Evolutionary conservation across 179 eudicot genomes (phyloP).

Genomic region (Spinacia oleracea): DNA sequence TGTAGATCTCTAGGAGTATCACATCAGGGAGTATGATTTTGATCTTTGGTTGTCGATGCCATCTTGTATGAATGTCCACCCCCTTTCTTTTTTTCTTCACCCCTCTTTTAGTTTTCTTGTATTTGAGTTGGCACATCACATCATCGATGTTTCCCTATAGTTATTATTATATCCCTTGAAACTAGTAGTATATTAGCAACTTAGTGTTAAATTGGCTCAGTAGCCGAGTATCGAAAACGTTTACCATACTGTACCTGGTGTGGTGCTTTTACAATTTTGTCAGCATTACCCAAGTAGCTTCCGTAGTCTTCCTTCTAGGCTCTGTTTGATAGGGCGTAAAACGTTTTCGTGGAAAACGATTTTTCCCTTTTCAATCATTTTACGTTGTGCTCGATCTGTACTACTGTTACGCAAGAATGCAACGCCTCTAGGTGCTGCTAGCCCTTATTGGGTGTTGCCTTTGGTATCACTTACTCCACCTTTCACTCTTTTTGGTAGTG

Average conservation of each 20-base stretch:
- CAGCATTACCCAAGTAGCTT: too few species aligned
- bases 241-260: slow-evolving; percentile 9
- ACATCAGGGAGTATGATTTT: slow-evolving; percentile 33
- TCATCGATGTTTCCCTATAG: slow-evolving; percentile 27
- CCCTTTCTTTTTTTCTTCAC: background rate
- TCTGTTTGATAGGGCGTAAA: too few species aligned
- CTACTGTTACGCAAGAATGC: background rate
- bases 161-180: slow-evolving; percentile 20
- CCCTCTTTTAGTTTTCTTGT: slow-evolving; percentile 12
- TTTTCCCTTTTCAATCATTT: too few species aligned
- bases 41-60: slow-evolving; percentile 22
- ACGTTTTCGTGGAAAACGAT: too few species aligned
- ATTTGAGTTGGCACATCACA: slow-evolving; percentile 27
- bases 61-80: slow-evolving; percentile 33
- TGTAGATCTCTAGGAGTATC: slow-evolving; percentile 37
- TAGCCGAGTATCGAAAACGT: slow-evolving; percentile 6
- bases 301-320: too few species aligned
- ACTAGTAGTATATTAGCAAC: slow-evolving; percentile 28
- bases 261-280: slow-evolving; percentile 16
- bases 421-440: background rate
- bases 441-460: slow-evolving; percentile 10
- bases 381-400: too few species aligned
- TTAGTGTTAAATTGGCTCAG: slow-evolving; percentile 21
- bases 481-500: slow-evolving; percentile 17
- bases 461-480: background rate